Evolutionary conservation across 257 asterid species (phyloP), one percentile per base, ranked within the genome.

Genomic region (Primulina eburnea): DNA sequence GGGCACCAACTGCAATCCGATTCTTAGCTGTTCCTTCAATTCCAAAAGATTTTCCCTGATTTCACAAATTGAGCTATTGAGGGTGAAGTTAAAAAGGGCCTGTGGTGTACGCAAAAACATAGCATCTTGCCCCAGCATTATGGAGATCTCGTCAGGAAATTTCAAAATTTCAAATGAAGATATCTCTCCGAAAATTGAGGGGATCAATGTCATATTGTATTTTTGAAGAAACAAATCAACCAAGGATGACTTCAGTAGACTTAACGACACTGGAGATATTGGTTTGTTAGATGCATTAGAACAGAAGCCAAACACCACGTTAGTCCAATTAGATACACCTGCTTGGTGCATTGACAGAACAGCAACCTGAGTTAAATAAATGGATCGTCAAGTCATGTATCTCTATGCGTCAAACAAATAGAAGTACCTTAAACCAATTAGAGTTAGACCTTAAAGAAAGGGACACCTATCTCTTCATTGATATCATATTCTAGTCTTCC

Each of bases 121-220:
- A 60, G 80, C 71, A 56, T 58, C 64, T 40, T 50, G 72, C 65
- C 84, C 90, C 0, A 92, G 98, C 9, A 87, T 75, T 73, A 92
- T 55, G 62, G 94, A 86, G 68, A 92, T 65, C 76, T 96, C 98
- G 37, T 86, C 94, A 29, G 94, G 94, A 78, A 85, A 89, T 77
- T 83, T 86, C 77, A 86, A 74, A 55, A 88, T 84, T 84, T 84
- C 88, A 77, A 92, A 89, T 0, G 88, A 89, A 69, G 87, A 81
- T 74, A 94, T 86, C 77, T 73, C 72, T 57, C 96, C 96, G 40
- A 92, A 92, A 74, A 84, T 82, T 37, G 85, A 68, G 71, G 78
- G 80, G 62, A 90, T 86, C 80, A 92, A 69, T 20, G 90, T 86
- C 85, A 92, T 74, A 74, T 92, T 92, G 80, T 47, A 50, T 55